Percentiles rank a stretch among this genome's conserved stretches.
Conservation (phyloP, 169 alveolate species). For the Cryptosporidium parvum region DNA sequence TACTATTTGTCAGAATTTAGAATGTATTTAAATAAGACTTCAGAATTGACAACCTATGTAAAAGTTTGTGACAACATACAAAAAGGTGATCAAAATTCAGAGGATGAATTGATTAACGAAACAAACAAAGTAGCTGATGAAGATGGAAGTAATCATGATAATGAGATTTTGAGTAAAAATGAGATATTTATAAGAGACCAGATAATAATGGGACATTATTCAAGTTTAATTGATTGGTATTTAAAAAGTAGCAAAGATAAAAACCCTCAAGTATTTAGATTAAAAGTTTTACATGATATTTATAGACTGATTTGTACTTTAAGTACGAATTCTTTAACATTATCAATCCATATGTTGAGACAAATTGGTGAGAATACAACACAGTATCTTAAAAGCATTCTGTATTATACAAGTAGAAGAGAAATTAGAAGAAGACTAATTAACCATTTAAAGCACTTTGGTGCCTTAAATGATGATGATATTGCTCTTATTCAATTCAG, state of each 20-base stretch:
- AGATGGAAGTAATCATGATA: background rate
- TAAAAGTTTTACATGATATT: slow-evolving; percentile 35
- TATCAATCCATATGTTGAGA: slow-evolving; percentile 83
- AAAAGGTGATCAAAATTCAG: background rate
- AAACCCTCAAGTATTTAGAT: slow-evolving; percentile 1
- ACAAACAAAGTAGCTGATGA: background rate
- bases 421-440: slow-evolving; percentile 81
- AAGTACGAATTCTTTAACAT: slow-evolving; percentile 80
- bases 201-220: slow-evolving; percentile 36
- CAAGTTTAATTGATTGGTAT: slow-evolving; percentile 40
- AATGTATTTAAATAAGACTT: background rate
- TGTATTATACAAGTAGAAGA: slow-evolving; percentile 81
- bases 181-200: slow-evolving; percentile 27
- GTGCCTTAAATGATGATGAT: slow-evolving; percentile 60
- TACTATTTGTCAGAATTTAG: slow-evolving; percentile 41
- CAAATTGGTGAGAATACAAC: slow-evolving; percentile 80
- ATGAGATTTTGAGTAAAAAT: background rate
- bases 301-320: slow-evolving; percentile 81
- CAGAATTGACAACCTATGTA: background rate
- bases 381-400: slow-evolving; percentile 74
- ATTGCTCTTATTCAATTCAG: slow-evolving; percentile 69
- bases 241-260: background rate
- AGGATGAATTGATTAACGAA: background rate
- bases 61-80: background rate
- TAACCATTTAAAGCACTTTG: slow-evolving; percentile 81